Percentiles rank a stretch among this genome's conserved stretches.
phyloP scores from a whole-genome alignment of 305 asterid genomes.

The Plantago coronopus region DNA sequence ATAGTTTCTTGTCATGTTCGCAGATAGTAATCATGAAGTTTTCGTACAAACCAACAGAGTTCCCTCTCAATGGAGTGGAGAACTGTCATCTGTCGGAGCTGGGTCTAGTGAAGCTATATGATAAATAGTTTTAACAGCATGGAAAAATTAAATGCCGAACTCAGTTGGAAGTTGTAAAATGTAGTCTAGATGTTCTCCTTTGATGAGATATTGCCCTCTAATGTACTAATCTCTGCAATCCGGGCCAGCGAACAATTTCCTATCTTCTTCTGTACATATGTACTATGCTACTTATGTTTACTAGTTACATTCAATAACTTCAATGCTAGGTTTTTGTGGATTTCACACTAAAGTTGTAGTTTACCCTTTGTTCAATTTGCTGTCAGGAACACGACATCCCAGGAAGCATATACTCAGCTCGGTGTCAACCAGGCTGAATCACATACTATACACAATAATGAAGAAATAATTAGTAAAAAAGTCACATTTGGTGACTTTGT shows the following conservation, averaged over 20 bases:
- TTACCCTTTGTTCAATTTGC: neutral
- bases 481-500: slow-evolving; percentile 86
- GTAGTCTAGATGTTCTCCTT: neutral
- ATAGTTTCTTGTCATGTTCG: neutral
- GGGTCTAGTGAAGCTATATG: neutral
- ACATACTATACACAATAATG: slow-evolving; percentile 39
- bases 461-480: slow-evolving; percentile 59
- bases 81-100: neutral
- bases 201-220: neutral
- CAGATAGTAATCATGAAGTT: neutral
- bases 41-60: neutral
- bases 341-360: no score
- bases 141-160: neutral
- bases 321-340: no score
- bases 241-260: neutral
- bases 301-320: no score
- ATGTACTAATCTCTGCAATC: neutral
- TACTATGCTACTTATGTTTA: no score
- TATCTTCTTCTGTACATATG: no score
- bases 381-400: slow-evolving; percentile 46
- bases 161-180: neutral
- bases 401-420: slow-evolving; percentile 44
- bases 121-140: neutral
- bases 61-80: neutral
- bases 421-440: slow-evolving; percentile 38